These are phyloP conservation scores for Coemansia sp. DNA, from an alignment of 192 early-diverging fungal genomes.

Conservation along the genomic window DNA sequence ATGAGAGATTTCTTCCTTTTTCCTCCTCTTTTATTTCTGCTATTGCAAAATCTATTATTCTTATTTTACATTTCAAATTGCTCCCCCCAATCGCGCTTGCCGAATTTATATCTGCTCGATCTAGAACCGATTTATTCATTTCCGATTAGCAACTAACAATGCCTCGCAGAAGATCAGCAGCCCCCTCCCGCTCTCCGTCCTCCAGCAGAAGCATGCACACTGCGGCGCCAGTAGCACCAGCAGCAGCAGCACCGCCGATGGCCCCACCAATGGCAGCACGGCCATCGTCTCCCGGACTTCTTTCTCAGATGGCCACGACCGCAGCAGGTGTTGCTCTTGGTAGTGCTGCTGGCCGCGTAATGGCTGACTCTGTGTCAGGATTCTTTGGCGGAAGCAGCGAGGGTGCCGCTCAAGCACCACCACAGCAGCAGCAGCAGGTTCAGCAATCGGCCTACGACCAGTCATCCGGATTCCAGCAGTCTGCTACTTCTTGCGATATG, in stretches of 20 bases:
- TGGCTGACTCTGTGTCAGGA: conserved; percentile 52
- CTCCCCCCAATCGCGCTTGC: conserved; percentile 4
- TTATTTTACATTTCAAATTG: conserved; percentile 1
- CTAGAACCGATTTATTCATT: neutral
- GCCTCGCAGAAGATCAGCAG: conserved; percentile 38
- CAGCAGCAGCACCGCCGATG: conserved; percentile 53
- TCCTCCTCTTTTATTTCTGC: no score
- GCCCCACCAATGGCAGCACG: conserved; percentile 46
- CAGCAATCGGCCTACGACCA: conserved; percentile 17
- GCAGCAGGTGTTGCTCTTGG: conserved; percentile 95
- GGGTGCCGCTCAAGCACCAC: conserved; percentile 22
- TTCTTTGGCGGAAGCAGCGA: conserved; percentile 55
- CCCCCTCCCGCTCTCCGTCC: conserved; percentile 16
- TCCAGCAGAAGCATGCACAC: conserved; percentile 46
- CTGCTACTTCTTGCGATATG: conserved; percentile 58
- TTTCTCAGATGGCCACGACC: conserved; percentile 84
- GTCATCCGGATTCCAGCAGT: conserved; percentile 16
- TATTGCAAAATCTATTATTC: neutral
- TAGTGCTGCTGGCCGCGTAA: conserved; percentile 71
- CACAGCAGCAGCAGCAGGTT: conserved; percentile 44
- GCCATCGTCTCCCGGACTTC: conserved; percentile 55
- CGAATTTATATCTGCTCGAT: conserved; percentile 1
- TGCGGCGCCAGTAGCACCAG: conserved; percentile 57
- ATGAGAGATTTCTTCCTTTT: no score
- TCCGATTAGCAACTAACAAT: conserved; percentile 17